Percentiles rank a stretch among this genome's conserved stretches.
Evolutionary conservation across 176 grass and related monocot species (phyloP).

Genomic region (Hsuehochloa calcarea): DNA sequence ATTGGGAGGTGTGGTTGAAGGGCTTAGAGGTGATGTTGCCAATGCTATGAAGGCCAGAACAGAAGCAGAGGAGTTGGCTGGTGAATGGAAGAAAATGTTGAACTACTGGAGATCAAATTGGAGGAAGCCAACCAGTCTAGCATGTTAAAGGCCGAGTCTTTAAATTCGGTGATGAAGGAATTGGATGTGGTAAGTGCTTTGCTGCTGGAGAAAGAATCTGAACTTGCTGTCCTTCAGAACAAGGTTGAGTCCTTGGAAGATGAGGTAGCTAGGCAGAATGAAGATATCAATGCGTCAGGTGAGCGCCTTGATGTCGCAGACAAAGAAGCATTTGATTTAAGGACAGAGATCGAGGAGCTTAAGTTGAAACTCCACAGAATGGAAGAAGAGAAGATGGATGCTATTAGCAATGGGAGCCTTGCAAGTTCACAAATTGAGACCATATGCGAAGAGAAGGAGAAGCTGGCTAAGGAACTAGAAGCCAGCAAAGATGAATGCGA

Average conservation of each 20-base stretch:
- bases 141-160: conserved; percentile 53
- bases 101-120: conserved; percentile 54
- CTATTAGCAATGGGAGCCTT: conserved; percentile 36
- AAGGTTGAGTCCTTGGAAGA: conserved; percentile 61
- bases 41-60: conserved; percentile 42
- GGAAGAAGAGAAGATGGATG: conserved; percentile 45
- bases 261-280: conserved; percentile 54
- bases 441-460: conserved; percentile 57
- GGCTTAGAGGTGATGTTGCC: conserved; percentile 41
- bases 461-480: conserved; percentile 57
- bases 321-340: conserved; percentile 54
- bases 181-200: conserved; percentile 54
- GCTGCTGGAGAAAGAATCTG: conserved; percentile 61
- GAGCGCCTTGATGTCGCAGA: conserved; percentile 40
- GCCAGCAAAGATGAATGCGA: conserved; percentile 58
- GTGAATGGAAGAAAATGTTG: conserved; percentile 53
- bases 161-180: conserved; percentile 56
- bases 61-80: conserved; percentile 36
- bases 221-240: conserved; percentile 52
- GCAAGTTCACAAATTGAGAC: conserved; percentile 41
- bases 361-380: conserved; percentile 49
- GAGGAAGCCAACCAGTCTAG: conserved; percentile 61
- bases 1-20: conserved; percentile 55
- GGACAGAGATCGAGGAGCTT: conserved; percentile 46
- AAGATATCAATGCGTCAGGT: conserved; percentile 36